Evolutionary conservation across 768 basidiomycete species (phyloP), one percentile per base, ranked within the genome.

Genomic region (Gyrodon lividus): DNA sequence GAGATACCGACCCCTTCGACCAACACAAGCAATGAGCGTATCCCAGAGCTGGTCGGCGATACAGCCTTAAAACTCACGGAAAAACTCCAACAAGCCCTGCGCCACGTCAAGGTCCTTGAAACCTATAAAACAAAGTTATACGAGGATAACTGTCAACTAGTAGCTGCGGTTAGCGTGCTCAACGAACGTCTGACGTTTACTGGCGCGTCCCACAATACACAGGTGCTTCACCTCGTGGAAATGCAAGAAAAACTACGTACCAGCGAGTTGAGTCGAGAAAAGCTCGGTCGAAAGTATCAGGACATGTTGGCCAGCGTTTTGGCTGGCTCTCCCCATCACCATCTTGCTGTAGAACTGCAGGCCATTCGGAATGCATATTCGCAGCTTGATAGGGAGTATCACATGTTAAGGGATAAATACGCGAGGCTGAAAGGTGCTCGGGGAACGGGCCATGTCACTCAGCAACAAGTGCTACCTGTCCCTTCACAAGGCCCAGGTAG

Each of bases 11-110:
- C 43, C 6, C 45, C 47, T 17, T 41, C 57, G 23, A 39, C 19
- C 22, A 22, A 8, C 19, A 16, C 35, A 13, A 22, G 41, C 16
- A 78, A 75, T 63, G 72, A 72, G 12, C 80, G 74, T 56, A 67
- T 78, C 20, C 58, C 68, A 4, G 79, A 79, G 54, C 70, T 77
- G 22, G 78, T 78, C 12, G 78, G 78, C 60, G 69, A 68, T 55
- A 73, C 77, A 17, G 69, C 72, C 6, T 28, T 10, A 28, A 28
- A 28, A 6, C 69, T 80, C 9, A 43, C 39, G 16, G 65, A 70
- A 16, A 55, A 31, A 6, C 41, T 59, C 46, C 56, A 61, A 20
- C n/a, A 28, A 13, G 35, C 54, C 51, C 47, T 70, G 4, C 70
- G 68, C 41, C 74, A 64, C 30, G 43, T 81, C 28, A 66, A 66